Evolutionary conservation across 495 filamentous ascomycete genomes (phyloP), one percentile per base, ranked within the genome.

Genomic region (Aspergillus ostianus): DNA sequence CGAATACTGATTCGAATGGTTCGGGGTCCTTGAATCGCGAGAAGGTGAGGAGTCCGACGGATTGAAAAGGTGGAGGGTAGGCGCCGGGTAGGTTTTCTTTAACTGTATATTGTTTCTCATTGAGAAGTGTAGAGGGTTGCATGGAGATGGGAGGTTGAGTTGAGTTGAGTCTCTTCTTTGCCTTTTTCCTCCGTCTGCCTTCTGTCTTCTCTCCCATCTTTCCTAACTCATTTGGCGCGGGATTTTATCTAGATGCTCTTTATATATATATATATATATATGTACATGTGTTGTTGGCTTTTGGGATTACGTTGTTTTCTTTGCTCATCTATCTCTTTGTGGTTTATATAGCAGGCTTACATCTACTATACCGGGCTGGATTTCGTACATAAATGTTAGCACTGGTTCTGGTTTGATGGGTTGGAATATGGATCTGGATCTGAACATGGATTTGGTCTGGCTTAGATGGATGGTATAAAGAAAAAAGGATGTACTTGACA

Each of bases 271-370:
- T 30, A 4, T 30, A 8, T 4, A 8, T 30, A n/a, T n/a, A 32
- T 10, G 4, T 26, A 26, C 23, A 26, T 26, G 23, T 26, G 23
- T 29, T 46, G 2, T 55, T 44, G 30, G 19, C 19, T 20, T 55
- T 49, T 56, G 23, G 51, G 26, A 36, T 29, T 32, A 19, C 27
- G 7, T 29, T 48, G 45, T 51, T 50, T 50, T 57, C n/a, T 57
- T 50, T 57, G 15, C 20, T 51, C 21, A 21, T 46, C 17, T 21
- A 19, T 26, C 23, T 26, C 23, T 26, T 26, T 26, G 23, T 44
- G 53, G 21, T 30, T 21, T 21, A 32, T 41, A 41, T 41, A 41
- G 36, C 36, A 41, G 13, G 36, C 29, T 32, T 26, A 26, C 23
- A 26, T 32, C 8, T 7, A 32, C 29, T 32, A 32, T 32, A 32